Conservation (phyloP, 2,329 filamentous ascomycete species). For the Scolecobasidium constrictum region DNA sequence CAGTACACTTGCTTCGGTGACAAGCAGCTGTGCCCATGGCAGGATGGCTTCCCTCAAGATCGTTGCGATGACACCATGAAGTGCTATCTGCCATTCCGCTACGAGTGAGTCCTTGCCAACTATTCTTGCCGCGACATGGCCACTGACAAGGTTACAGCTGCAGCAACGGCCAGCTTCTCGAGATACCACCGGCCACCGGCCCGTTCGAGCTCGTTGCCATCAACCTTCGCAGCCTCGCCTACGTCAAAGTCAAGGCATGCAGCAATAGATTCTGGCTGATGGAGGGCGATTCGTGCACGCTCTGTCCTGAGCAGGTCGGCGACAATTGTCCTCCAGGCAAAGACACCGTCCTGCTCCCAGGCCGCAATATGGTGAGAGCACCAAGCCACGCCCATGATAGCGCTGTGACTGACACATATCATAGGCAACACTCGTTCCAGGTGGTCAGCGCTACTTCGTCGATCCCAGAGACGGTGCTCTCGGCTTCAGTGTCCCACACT, state of each 20-base stretch:
- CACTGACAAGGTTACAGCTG: not conserved
- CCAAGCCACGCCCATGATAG: not conserved
- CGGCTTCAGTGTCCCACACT: constrained; percentile 1
- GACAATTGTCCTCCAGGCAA: constrained; percentile 4
- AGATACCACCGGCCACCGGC: not conserved
- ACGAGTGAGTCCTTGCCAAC: not conserved
- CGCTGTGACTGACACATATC: not conserved
- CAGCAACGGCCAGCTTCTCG: not conserved
- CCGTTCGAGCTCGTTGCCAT: constrained; percentile 3
- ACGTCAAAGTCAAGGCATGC: constrained; percentile 1
- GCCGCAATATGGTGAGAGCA: not conserved
- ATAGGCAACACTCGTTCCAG: constrained; percentile 2
- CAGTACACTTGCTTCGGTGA: too few species aligned
- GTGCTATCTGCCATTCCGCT: constrained; percentile 2
- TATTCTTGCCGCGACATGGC: not conserved
- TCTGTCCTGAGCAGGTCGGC: constrained; percentile 2
- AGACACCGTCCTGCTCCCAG: constrained; percentile 3
- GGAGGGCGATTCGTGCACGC: not conserved
- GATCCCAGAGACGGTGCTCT: not conserved
- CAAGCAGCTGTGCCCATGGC: not conserved
- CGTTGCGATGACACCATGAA: constrained; percentile 4
- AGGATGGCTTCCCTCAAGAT: not conserved
- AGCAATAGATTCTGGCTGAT: constrained; percentile 1
- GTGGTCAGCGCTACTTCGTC: constrained; percentile 4
- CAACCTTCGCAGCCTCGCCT: not conserved